Conservation (phyloP, 805 yeast species). For the Candida glaebosa region DNA sequence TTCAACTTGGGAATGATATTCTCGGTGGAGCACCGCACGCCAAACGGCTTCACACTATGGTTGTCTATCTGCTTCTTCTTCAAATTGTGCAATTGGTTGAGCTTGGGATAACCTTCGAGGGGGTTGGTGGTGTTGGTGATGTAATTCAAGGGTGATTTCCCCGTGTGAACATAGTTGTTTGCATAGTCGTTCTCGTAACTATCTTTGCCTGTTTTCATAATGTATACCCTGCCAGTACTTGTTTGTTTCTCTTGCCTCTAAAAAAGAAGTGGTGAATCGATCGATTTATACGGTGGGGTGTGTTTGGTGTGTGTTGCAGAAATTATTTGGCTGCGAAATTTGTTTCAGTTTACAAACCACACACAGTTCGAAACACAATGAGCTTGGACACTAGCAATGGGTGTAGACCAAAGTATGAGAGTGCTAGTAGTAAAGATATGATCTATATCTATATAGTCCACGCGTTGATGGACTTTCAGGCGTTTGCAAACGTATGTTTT, state of each 20-base stretch:
- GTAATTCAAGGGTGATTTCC: conserved; percentile 56
- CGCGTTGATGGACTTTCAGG: conserved; percentile 2
- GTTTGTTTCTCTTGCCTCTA: too few relatives aligned
- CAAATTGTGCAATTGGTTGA: conserved; percentile 62
- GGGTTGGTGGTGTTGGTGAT: conserved; percentile 66
- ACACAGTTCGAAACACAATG: too few relatives aligned
- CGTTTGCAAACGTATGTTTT: conserved; percentile 1
- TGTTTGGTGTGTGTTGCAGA: too few relatives aligned
- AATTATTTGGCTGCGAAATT: too few relatives aligned
- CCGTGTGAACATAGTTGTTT: conserved; percentile 62
- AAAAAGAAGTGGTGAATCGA: too few relatives aligned
- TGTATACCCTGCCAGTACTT: background rate
- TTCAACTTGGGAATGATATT: conserved; percentile 56
- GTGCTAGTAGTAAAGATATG: too few relatives aligned
- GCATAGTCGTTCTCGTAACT: conserved; percentile 64
- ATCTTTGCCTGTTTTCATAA: background rate
- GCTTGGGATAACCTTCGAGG: conserved; percentile 82
- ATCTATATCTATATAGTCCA: conserved; percentile 1
- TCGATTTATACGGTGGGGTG: too few relatives aligned
- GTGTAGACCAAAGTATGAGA: too few relatives aligned
- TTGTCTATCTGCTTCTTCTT: conserved; percentile 55
- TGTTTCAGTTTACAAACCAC: too few relatives aligned
- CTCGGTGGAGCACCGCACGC: conserved; percentile 51
- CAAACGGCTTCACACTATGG: conserved; percentile 62
- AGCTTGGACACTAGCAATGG: too few relatives aligned